A percentile compares a stretch with the other conserved stretches of the same genome.
phyloP scores from a whole-genome alignment of 2,329 filamentous ascomycete genomes.

The Cercospora canescens region DNA sequence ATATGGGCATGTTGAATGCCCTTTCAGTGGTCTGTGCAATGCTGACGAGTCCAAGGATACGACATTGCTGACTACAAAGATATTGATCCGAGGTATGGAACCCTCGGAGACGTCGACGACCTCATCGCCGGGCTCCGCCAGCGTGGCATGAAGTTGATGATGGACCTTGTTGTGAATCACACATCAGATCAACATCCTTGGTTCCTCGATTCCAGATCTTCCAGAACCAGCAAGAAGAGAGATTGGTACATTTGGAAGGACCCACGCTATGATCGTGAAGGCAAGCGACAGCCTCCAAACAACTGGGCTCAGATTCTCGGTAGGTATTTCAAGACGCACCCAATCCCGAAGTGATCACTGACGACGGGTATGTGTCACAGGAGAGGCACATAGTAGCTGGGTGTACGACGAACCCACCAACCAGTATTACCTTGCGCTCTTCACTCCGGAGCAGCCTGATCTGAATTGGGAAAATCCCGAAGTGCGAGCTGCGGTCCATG shows the following conservation, averaged over 20 bases:
- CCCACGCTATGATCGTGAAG: constrained; percentile 57
- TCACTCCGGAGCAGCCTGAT: constrained; percentile 74
- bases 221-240: constrained; percentile 51
- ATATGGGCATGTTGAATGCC: too few species aligned
- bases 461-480: constrained; percentile 80
- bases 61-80: constrained; percentile 68
- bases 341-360: too few species aligned
- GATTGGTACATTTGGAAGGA: constrained; percentile 60
- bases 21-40: too few species aligned
- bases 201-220: constrained; percentile 58
- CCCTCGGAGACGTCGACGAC: constrained; percentile 63
- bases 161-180: constrained; percentile 78
- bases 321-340: too few species aligned
- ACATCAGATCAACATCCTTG: constrained; percentile 64
- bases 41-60: too few species aligned
- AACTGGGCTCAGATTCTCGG: constrained; percentile 70
- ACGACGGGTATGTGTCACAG: too few species aligned
- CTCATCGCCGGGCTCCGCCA: constrained; percentile 61
- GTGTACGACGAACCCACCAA: constrained; percentile 69
- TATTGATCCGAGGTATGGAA: constrained; percentile 66
- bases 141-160: constrained; percentile 68
- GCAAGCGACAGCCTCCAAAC: too few species aligned
- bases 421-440: constrained; percentile 78
- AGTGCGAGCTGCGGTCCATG: constrained; percentile 68
- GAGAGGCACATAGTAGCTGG: too few species aligned